Evolutionary conservation across 768 basidiomycete genomes (phyloP).

Genomic region (Mycena metata): DNA sequence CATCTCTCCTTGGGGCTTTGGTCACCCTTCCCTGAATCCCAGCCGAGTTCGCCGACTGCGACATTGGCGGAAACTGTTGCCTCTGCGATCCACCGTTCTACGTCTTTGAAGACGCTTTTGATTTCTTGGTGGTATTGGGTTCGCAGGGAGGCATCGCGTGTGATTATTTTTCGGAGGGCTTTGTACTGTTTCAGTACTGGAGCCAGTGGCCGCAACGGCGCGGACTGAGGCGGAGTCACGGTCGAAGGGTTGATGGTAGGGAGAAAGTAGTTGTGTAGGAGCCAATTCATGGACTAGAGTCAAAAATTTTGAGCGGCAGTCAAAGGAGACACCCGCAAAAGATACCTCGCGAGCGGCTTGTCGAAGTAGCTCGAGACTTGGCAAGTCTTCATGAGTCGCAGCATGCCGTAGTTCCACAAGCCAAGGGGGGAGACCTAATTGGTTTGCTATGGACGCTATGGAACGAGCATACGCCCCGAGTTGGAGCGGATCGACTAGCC

Average conservation of each 20-base stretch:
- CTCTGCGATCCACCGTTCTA: conserved; percentile 87
- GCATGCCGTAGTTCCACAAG: conserved; percentile 95
- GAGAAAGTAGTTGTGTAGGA: conserved; percentile 86
- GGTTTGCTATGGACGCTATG: conserved; percentile 88
- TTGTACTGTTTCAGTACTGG: conserved; percentile 86
- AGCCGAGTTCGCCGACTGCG: conserved; percentile 61
- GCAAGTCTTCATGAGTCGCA: conserved; percentile 95
- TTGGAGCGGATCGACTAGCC: conserved; percentile 95
- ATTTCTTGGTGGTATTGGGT: conserved; percentile 65
- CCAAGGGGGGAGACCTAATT: conserved; percentile 89
- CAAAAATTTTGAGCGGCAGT: conserved; percentile 21
- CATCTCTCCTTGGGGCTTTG: conserved; percentile 71
- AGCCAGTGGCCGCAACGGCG: conserved; percentile 66
- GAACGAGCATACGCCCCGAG: conserved; percentile 90
- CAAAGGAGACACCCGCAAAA: conserved; percentile 15
- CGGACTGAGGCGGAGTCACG: conserved; percentile 45
- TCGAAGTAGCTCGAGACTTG: conserved; percentile 82
- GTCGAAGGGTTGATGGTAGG: conserved; percentile 75
- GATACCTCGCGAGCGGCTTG: conserved; percentile 82
- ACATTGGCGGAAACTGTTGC: conserved; percentile 72
- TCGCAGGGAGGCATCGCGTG: conserved; percentile 74
- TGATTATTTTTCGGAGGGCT: conserved; percentile 68
- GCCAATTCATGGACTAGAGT: conserved; percentile 82
- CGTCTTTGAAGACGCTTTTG: conserved; percentile 63
- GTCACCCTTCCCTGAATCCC: conserved; percentile 56